phyloP scores from a whole-genome alignment of 768 basidiomycete genomes.

The Collybia mongolica region DNA sequence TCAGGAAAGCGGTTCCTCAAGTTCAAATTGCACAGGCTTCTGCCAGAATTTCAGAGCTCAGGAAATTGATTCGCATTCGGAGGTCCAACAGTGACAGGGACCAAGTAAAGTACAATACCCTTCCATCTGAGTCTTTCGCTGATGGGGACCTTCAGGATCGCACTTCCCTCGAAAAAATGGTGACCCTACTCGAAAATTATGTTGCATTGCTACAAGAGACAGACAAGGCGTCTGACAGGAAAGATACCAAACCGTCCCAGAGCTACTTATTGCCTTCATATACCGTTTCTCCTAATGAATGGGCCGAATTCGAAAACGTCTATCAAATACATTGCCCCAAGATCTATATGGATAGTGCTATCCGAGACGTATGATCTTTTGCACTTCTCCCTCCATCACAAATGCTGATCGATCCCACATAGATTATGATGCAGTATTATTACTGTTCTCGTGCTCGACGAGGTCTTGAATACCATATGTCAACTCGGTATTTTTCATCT shows the following conservation, averaged over 20 bases:
- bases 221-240: slow-evolving; percentile 31
- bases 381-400: neutral
- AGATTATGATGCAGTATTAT: slow-evolving; percentile 90
- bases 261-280: slow-evolving; percentile 69
- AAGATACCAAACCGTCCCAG: slow-evolving; percentile 31
- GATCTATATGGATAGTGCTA: slow-evolving; percentile 71
- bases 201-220: slow-evolving; percentile 49
- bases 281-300: slow-evolving; percentile 65
- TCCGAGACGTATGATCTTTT: slow-evolving; percentile 68
- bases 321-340: slow-evolving; percentile 89
- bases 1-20: slow-evolving; percentile 51
- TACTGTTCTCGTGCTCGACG: slow-evolving; percentile 73
- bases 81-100: slow-evolving; percentile 4
- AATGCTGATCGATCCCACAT: slow-evolving; percentile 15
- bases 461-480: slow-evolving; percentile 87
- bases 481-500: slow-evolving; percentile 59
- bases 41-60: slow-evolving; percentile 53
- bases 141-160: slow-evolving; percentile 6
- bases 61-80: slow-evolving; percentile 17
- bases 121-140: neutral
- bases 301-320: slow-evolving; percentile 85
- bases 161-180: slow-evolving; percentile 42
- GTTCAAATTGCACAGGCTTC: slow-evolving; percentile 64
- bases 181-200: slow-evolving; percentile 60
- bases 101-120: slow-evolving; percentile 1